phyloP scores from a whole-genome alignment of 768 basidiomycete species.

The Psilocybe cyanescens region DNA sequence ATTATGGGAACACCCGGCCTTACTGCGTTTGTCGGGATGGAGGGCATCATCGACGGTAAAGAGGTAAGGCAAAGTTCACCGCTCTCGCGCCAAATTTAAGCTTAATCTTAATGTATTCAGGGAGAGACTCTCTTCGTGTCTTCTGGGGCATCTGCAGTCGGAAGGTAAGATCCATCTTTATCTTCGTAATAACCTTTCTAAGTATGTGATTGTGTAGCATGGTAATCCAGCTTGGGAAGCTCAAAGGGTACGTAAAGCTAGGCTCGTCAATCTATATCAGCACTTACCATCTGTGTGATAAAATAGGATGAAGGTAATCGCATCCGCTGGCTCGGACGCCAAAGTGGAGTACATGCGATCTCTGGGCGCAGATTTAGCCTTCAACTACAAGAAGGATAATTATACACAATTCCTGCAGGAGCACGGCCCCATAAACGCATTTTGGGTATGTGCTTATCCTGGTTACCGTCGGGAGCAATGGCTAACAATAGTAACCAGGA shows the following conservation, averaged over 20 bases:
- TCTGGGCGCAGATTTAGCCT: constrained; percentile 66
- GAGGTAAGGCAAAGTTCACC: constrained; percentile 25
- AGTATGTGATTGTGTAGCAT: constrained; percentile 28
- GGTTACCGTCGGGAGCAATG: background rate
- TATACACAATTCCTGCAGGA: constrained; percentile 53
- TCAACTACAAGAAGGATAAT: constrained; percentile 70
- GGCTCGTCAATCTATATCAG: background rate
- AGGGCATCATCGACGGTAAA: constrained; percentile 39
- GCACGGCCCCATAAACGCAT: constrained; percentile 55
- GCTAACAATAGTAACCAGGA: constrained; percentile 41
- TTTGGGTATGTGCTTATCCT: constrained; percentile 13
- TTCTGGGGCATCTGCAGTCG: constrained; percentile 33
- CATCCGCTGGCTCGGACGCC: constrained; percentile 70
- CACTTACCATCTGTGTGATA: background rate
- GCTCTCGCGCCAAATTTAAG: too few relatives aligned
- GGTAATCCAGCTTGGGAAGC: constrained; percentile 54
- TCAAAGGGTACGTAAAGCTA: constrained; percentile 31
- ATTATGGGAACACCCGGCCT: constrained; percentile 25
- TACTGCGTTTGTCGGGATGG: constrained; percentile 42
- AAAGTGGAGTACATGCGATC: constrained; percentile 65
- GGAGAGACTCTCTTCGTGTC: constrained; percentile 45
- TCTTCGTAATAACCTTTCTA: background rate
- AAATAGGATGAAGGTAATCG: constrained; percentile 58
- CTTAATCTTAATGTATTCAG: constrained; percentile 19
- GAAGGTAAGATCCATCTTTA: constrained; percentile 13